Percentiles rank a stretch among this genome's conserved stretches.
Evolutionary conservation across 192 early-diverging fungal genomes (phyloP).

Genomic region (Allomyces javanicus): DNA sequence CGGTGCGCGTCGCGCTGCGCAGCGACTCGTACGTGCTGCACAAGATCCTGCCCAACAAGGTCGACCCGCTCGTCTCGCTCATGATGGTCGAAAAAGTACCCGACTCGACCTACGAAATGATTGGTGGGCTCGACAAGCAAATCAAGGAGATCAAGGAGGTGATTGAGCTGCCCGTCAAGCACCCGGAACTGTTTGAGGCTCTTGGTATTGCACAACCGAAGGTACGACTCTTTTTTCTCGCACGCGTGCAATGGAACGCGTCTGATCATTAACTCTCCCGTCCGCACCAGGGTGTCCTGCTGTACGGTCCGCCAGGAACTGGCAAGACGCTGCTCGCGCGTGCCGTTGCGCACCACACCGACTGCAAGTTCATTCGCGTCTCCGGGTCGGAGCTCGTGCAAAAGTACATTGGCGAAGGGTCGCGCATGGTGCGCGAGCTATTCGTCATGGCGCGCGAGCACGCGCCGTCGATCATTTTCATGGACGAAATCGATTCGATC

Average conservation of each 20-base stretch:
- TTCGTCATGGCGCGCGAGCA: conserved; percentile 84
- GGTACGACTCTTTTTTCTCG: conserved; percentile 9
- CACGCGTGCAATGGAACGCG: not conserved
- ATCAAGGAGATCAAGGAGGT: conserved; percentile 99
- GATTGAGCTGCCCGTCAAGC: conserved; percentile 97
- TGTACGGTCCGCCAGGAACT: conserved; percentile 77
- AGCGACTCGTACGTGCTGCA: conserved; percentile 81
- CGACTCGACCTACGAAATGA: conserved; percentile 97
- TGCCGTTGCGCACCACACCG: conserved; percentile 82
- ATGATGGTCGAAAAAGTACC: conserved; percentile 99
- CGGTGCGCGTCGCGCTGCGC: conserved; percentile 79
- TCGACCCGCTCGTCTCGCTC: conserved; percentile 96
- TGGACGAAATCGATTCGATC: conserved; percentile 85
- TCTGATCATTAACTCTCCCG: not conserved
- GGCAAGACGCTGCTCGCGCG: conserved; percentile 75
- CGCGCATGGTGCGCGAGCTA: conserved; percentile 75
- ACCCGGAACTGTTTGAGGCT: conserved; percentile 94
- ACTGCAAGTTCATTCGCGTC: conserved; percentile 78
- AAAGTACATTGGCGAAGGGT: conserved; percentile 85
- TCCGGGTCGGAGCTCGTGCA: conserved; percentile 77
- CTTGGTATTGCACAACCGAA: conserved; percentile 98
- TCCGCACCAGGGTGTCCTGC: conserved; percentile 49
- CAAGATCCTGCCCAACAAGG: conserved; percentile 90
- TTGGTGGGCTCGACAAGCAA: conserved; percentile 96
- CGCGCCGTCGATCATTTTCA: conserved; percentile 79